These are phyloP conservation scores for Pisolithus microcarpus DNA, from an alignment of 768 basidiomycete species.

Conservation along the genomic window DNA sequence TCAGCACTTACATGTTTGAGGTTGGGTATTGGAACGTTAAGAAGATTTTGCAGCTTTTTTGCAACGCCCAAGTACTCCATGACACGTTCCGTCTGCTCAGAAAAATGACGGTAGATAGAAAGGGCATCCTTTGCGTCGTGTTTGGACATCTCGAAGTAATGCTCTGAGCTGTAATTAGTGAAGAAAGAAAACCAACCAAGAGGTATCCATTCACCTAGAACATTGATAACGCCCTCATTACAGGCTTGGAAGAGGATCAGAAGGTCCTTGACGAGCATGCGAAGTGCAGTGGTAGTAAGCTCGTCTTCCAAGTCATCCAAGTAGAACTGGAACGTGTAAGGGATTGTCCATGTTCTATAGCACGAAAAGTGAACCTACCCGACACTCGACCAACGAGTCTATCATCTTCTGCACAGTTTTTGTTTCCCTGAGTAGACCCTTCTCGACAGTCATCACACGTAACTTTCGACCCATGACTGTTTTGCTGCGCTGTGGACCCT, in stretches of 20 bases:
- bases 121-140: conserved; percentile 85
- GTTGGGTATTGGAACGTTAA: conserved; percentile 92
- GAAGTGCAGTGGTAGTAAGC: conserved; percentile 76
- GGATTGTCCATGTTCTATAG: background rate
- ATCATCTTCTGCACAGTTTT: conserved; percentile 87
- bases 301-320: conserved; percentile 90
- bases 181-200: conserved; percentile 7
- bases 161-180: conserved; percentile 45
- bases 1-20: conserved; percentile 67
- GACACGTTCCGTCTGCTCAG: conserved; percentile 85
- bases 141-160: conserved; percentile 98
- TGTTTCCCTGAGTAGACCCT: conserved; percentile 89
- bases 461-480: conserved; percentile 79
- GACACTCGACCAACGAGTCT: conserved; percentile 79
- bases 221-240: conserved; percentile 89
- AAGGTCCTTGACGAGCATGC: conserved; percentile 94
- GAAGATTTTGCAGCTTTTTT: conserved; percentile 83
- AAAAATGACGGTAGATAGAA: conserved; percentile 87
- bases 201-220: conserved; percentile 50
- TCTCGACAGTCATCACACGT: conserved; percentile 89
- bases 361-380: conserved; percentile 44
- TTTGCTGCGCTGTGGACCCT: conserved; percentile 54
- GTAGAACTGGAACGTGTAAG: conserved; percentile 60
- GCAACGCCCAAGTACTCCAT: conserved; percentile 91
- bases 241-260: conserved; percentile 93